Evolutionary conservation across 2,329 filamentous ascomycete genomes (phyloP), one percentile per base, ranked within the genome.

Genomic region (Phoma sp.): DNA sequence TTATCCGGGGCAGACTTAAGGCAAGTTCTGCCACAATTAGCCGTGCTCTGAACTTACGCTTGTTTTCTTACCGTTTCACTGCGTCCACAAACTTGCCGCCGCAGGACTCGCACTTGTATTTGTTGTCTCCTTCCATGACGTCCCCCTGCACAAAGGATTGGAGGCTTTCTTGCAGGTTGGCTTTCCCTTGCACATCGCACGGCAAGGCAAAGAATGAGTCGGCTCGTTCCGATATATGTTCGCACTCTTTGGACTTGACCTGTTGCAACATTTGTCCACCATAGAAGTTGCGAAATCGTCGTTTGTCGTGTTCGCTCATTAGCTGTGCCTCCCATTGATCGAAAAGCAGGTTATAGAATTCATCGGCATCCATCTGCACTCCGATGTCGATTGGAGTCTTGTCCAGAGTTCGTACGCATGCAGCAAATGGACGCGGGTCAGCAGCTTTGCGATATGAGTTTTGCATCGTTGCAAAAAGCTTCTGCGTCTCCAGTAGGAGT

Each of bases 91-190:
- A 74, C 39, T 95, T 90, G 10, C 86, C 85, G 58, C 92, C 90
- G 72, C 95, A 99, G 4, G 86, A 89, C 27, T 92, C 93, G 77
- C 95, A 99, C 62, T 96, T 96, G 80, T 98, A 99, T 77, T 96
- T 97, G 80, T 99, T 98, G 68, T 96, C 92, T 62, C 96, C 95
- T 80, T 96, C 92, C 89, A 99, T 93, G 32, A 95, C 87, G 76
- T 99, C 95, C 4, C 95, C 95, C 71, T 96, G 91, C 12, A 98
- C 92, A 72, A 96, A 98, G n/a, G 94, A 92, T 65, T 92, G 87
- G 13, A 99, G 81, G 69, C 95, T 98, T 63, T 97, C 92, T 67
- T 91, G 82, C 1, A 99, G 83, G 29, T 82, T 89, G 21, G 81
- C 82, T 76, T 97, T 98, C 46, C 94, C 94, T 74, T 96, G 96